Percentiles rank a stretch among this genome's conserved stretches.
These are phyloP conservation scores for Prunella vulgaris DNA, from an alignment of 257 asterid genomes.

Conservation along the genomic window DNA sequence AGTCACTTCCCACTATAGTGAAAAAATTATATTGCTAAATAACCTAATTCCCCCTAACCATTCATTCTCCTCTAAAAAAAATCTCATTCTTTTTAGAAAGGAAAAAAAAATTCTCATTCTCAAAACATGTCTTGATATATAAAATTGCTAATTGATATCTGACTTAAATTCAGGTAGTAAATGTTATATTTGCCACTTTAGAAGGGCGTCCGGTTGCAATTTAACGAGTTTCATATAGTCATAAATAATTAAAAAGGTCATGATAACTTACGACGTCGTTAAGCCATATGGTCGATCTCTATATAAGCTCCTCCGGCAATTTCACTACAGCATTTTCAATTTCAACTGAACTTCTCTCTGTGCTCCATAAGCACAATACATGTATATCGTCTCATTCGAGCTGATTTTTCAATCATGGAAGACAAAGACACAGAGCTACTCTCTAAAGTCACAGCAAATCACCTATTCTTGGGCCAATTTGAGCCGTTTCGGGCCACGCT, in stretches of 20 bases:
- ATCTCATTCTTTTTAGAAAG: too few species aligned
- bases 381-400: conserved; percentile 16
- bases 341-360: conserved; percentile 16
- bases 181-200: too few species aligned
- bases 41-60: too few species aligned
- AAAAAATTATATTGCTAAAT: too few species aligned
- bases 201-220: not conserved
- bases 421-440: conserved; percentile 67
- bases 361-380: conserved; percentile 18
- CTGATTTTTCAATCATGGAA: conserved; percentile 42
- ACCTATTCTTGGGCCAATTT: conserved; percentile 79
- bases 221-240: not conserved
- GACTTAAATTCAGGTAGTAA: too few species aligned
- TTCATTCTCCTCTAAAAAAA: too few species aligned
- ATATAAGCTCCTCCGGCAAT: conserved; percentile 10
- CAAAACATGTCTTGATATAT: too few species aligned
- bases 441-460: conserved; percentile 64
- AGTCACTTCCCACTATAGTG: too few species aligned
- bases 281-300: conserved; percentile 14
- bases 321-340: conserved; percentile 9
- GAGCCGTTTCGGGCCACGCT: conserved; percentile 89
- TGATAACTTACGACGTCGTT: conserved; percentile 21
- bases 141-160: too few species aligned
- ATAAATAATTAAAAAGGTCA: not conserved
- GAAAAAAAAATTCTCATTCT: too few species aligned